Evolutionary conservation across 2,329 filamentous ascomycete species (phyloP), one percentile per base, ranked within the genome.

Genomic region (Penicillium sp.): DNA sequence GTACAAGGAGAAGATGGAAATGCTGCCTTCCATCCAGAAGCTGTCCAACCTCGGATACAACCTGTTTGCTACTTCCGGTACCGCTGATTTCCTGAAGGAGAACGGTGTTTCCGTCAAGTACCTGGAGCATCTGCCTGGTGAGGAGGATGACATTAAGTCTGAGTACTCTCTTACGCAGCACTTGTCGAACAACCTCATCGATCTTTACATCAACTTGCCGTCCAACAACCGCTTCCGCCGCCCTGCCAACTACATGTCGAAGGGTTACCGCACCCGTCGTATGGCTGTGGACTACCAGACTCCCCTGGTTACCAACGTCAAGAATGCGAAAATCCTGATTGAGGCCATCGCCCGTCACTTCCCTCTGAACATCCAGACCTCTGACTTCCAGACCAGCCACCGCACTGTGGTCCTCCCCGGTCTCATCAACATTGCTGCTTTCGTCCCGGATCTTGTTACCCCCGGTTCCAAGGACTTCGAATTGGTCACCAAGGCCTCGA

Each of bases 231-330:
- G 92, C 73, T 99, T 95, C 81, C 85, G 94, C 64, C 86, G 94
- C 61, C 94, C 94, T 28, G 94, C 94, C 65, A 99, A 91, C 79
- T 99, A 97, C 76, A 95, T 99, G 87, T 95, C 89, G 74, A 94
- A 94, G 77, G 94, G 94, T 54, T 99, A 99, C 77, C 88, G 89
- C 68, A 97, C 94, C 50, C 86, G 94, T 71, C 87, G 94, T 73
- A 96, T 99, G 92, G 94, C 94, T 31, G 94, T 99, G 38, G 94
- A 96, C 74, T 90, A 96, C 76, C 92, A 97, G 76, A 95, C 94
- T 48, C 94, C 94, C 52, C 79, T 99, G 54, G 92, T 99, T 16
- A 99, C 94, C 49, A 99, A 99, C 66, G 94, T 99, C 73, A 99
- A 99, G 83, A 97, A 96, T 69, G 94, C 94, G 53, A 99, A 97